phyloP scores from a whole-genome alignment of 441 rosid genomes.

The Codiaeum variegatum region DNA sequence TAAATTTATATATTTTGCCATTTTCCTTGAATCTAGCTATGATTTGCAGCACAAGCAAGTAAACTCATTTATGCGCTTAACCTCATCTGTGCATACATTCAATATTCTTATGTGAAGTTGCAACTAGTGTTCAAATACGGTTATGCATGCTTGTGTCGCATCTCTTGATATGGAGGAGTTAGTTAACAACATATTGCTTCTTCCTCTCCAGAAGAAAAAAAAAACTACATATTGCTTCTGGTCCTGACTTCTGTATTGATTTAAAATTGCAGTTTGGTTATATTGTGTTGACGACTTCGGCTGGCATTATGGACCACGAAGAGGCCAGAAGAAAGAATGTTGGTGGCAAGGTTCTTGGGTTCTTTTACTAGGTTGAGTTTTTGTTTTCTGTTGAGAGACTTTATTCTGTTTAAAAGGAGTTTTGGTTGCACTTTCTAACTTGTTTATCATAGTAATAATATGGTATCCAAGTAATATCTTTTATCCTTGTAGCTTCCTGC shows the following conservation, averaged over 20 bases:
- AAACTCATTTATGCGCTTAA: not conserved
- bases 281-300: slow-evolving; percentile 65
- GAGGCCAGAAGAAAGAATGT: slow-evolving; percentile 70
- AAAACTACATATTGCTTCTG: not conserved
- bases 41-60: not conserved
- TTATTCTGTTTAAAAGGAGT: slow-evolving; percentile 10
- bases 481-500: too few species aligned
- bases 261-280: slow-evolving; percentile 51
- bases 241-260: not conserved
- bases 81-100: too few species aligned
- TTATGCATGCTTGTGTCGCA: not conserved
- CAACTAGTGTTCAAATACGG: too few species aligned
- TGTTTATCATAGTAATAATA: slow-evolving; percentile 13
- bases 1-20: not conserved
- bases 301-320: slow-evolving; percentile 73
- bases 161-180: not conserved
- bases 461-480: too few species aligned
- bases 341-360: slow-evolving; percentile 72
- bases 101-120: not conserved
- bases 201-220: too few species aligned
- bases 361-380: slow-evolving; percentile 40
- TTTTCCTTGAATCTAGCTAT: too few species aligned
- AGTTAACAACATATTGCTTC: not conserved
- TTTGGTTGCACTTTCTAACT: slow-evolving; percentile 21
- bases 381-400: not conserved